Base-by-base conservation (phyloP, 306 rosid species). In the Medicago lupulina region DNA sequence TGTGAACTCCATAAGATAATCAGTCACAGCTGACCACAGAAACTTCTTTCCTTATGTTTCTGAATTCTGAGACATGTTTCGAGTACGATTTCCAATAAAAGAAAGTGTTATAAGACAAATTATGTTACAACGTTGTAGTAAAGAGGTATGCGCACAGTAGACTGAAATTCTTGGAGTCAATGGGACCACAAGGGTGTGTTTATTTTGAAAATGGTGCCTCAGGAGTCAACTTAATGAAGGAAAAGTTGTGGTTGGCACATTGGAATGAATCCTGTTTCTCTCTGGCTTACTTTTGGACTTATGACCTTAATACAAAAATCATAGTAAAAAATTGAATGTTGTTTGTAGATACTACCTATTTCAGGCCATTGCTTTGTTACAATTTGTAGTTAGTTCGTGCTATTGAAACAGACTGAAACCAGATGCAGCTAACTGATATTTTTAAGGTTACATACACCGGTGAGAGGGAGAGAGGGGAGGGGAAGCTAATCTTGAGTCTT, bases 361-460 rank as follows among this genome's bases (percentile, higher is more conserved):
- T 12, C 23, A 46, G 60, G 55, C 71, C 38, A 15, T 49, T 43
- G 44, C 36, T 38, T 60, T 60, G 46, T 38, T 70, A 43, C 36
- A 60, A 78, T 44, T 2, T 59, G 41, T 69, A 67, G 34, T 77
- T 77, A 9, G 47, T 36, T 38, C 10, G 25, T 46, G 63, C 14
- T 69, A 47, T 31, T 46, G 43, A 21, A 70, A 62, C 13, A 25
- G 53, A 36, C 68, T 72, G 40, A 72, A 71, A 64, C 21, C 23
- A 11, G 40, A 43, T 43, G 69, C 51, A 10, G 43, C 63, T 39
- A 41, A 57, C 50, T 40, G 67, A 65, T 39, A 39, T 16, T 40
- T 65, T 65, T 41, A 14, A 65, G 51, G 36, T 65, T 40, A 65
- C 34, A 40, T 51, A 40, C 53, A 17, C 50, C 9, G 9, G 31